Evolutionary conservation across 805 yeast genomes (phyloP).

Genomic region (Wickerhamiella qilinensis): DNA sequence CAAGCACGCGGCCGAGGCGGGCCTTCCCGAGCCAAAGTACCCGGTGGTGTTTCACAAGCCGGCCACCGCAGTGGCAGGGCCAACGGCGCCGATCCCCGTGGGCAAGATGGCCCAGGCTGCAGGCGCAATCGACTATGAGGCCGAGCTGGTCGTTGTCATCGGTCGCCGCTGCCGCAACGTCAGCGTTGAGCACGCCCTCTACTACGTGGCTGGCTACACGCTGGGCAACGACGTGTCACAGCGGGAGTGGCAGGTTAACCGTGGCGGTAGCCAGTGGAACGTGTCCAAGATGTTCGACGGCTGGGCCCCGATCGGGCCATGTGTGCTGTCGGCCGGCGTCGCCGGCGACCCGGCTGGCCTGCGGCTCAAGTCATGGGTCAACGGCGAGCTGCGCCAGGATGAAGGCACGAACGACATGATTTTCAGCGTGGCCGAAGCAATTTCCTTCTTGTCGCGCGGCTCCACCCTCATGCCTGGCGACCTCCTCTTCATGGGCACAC

Average conservation of each 20-base stretch:
- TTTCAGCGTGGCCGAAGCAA: conserved; percentile 28
- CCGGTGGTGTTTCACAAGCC: conserved; percentile 41
- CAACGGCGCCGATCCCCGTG: conserved; percentile 28
- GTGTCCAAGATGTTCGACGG: conserved; percentile 38
- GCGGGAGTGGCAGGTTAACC: conserved; percentile 38
- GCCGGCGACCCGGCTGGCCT: conserved; percentile 24
- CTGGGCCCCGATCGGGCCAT: conserved; percentile 45
- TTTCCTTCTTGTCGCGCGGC: conserved; percentile 35
- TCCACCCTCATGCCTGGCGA: conserved; percentile 39
- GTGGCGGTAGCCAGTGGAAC: conserved; percentile 39
- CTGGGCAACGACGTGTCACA: conserved; percentile 43
- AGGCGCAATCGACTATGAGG: conserved; percentile 32
- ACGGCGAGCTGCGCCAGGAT: conserved; percentile 33
- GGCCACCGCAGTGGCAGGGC: conserved; percentile 29
- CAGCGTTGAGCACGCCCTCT: conserved; percentile 27
- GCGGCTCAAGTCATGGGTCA: conserved; percentile 27
- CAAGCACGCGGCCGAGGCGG: conserved; percentile 28
- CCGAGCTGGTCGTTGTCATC: conserved; percentile 37
- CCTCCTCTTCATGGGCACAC: conserved; percentile 40
- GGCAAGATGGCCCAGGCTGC: conserved; percentile 20
- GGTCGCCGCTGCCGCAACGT: conserved; percentile 34
- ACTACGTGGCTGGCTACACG: conserved; percentile 35
- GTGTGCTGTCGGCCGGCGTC: conserved; percentile 25
- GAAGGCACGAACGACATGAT: conserved; percentile 34
- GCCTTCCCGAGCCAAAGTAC: conserved; percentile 28